Base-by-base conservation (phyloP, 1,139 yeast genomes). In the Wickerhamomyces sp. region DNA sequence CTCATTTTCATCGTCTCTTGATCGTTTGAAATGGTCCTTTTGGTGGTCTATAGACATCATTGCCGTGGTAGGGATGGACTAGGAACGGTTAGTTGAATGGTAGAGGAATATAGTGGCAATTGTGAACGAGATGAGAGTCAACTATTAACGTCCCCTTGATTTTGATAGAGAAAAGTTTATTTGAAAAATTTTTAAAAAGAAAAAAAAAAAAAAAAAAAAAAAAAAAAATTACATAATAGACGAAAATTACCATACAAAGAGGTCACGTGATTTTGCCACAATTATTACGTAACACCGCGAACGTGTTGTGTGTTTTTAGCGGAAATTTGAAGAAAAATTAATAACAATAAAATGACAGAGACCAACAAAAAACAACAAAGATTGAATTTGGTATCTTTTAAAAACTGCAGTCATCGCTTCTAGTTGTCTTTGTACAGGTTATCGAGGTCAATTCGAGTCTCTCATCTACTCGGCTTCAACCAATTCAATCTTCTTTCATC, bases 11-110 rank as follows among this genome's bases (percentile, higher is more conserved):
- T 50, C 53, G 11, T 53, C 57, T 40, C 57, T 46, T 27, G 49
- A 46, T 49, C 57, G 46, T 34, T 53, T 53, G 46, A 53, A 53
- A 45, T 53, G 55, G 45, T 53, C 53, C 36, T 52, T 48, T 37
- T 48, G 52, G 42, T 51, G 57, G 26, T 53, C 57, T 45, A 53
- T 53, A 27, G 56, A 52, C 55, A 53, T 53, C 57, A 53, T 53
- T 42, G 34, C 47, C 6, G 23, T 18, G 23, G 23, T 18, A 18
- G 23, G 23, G 23, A 18, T 18, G 23, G 23, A 18, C 23, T 4
- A 18, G 23, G 23, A 18, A 18, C 23, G 3, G 23, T 18, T 18
- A 3, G 23, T 18, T 18, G 23, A 18, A 18, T 18, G 23, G 23
- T 3, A 18, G 23, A 18, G 23, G 23, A n/a, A 18, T 18, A 18